Conservation (phyloP, 768 basidiomycete species). For the Amanita rimosa region DNA sequence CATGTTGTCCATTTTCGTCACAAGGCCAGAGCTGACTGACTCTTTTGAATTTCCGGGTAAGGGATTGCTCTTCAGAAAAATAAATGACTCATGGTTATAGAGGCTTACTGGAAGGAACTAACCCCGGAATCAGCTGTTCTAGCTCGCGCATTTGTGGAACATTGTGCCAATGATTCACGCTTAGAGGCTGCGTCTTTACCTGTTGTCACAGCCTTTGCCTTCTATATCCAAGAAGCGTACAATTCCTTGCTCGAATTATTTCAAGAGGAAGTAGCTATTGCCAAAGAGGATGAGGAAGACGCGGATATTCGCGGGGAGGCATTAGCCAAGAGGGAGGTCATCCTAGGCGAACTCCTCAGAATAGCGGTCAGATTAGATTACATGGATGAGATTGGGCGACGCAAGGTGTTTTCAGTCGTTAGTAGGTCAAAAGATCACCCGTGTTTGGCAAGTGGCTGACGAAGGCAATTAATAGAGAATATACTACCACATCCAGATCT, state of each 20-base stretch:
- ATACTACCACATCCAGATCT: conserved; percentile 82
- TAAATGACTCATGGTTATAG: conserved; percentile 21
- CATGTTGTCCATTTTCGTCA: conserved; percentile 65
- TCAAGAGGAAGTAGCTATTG: conserved; percentile 26
- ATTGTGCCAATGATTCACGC: conserved; percentile 51
- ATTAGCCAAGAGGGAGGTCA: conserved; percentile 52
- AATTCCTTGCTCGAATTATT: conserved; percentile 39
- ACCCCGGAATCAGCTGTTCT: conserved; percentile 78
- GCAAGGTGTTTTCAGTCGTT: conserved; percentile 84
- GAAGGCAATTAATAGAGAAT: conserved; percentile 38
- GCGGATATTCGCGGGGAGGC: conserved; percentile 45
- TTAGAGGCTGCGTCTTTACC: conserved; percentile 66
- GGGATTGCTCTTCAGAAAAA: conserved; percentile 11
- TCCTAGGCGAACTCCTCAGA: conserved; percentile 72
- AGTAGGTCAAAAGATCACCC: conserved; percentile 37
- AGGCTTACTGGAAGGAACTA: conserved; percentile 63
- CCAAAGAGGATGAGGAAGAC: conserved; percentile 30
- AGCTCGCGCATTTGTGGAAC: conserved; percentile 77
- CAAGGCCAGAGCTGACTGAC: conserved; percentile 59
- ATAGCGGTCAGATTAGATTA: conserved; percentile 83
- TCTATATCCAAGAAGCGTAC: conserved; percentile 69
- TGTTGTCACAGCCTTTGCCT: conserved; percentile 88
- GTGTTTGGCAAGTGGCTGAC: not conserved
- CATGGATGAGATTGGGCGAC: conserved; percentile 85
- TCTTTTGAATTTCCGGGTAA: conserved; percentile 63